A percentile compares a stretch with the other conserved stretches of the same genome.
These are phyloP conservation scores for Herpetomonas tarakana DNA, from an alignment of 208 protist species.

Conservation along the genomic window DNA sequence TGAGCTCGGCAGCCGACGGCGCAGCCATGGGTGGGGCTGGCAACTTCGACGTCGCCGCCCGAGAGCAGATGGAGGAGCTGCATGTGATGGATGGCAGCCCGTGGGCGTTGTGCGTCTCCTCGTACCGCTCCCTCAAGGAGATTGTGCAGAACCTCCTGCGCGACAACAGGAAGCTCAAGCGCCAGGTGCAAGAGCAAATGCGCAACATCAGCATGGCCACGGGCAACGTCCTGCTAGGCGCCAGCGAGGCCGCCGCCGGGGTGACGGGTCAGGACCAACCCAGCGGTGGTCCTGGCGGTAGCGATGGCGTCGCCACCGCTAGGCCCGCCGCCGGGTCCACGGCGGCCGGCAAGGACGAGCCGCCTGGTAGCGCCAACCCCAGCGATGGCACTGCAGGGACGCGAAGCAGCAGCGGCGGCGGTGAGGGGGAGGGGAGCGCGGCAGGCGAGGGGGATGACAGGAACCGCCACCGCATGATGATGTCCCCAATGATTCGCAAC, in stretches of 20 bases:
- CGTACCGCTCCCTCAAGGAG: slow-evolving; percentile 76
- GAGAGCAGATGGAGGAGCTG: slow-evolving; percentile 79
- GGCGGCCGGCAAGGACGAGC: neutral
- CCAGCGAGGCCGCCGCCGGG: slow-evolving; percentile 10
- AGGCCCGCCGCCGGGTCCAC: neutral
- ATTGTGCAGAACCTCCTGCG: slow-evolving; percentile 57
- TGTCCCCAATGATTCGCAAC: slow-evolving; percentile 48
- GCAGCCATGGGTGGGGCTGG: slow-evolving; percentile 15
- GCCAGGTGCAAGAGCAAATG: slow-evolving; percentile 45
- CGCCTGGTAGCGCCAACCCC: slow-evolving; percentile 1
- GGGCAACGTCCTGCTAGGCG: neutral
- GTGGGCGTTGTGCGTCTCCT: slow-evolving; percentile 68
- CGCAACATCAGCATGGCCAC: slow-evolving; percentile 22
- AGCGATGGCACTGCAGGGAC: neutral
- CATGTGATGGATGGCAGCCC: slow-evolving; percentile 86
- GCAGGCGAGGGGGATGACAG: neutral
- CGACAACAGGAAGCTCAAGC: slow-evolving; percentile 58
- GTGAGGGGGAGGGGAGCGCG: slow-evolving; percentile 2
- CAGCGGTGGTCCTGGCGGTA: too few relatives aligned
- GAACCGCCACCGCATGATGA: slow-evolving; percentile 18
- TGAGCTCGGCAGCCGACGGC: slow-evolving; percentile 16
- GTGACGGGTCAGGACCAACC: neutral
- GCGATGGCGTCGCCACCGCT: neutral
- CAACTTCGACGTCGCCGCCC: slow-evolving; percentile 44
- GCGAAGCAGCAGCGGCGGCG: neutral